A percentile compares a stretch with the other conserved stretches of the same genome.
These are phyloP conservation scores for Hibiscus syriacus DNA, from an alignment of 345 rosid genomes.

Conservation along the genomic window DNA sequence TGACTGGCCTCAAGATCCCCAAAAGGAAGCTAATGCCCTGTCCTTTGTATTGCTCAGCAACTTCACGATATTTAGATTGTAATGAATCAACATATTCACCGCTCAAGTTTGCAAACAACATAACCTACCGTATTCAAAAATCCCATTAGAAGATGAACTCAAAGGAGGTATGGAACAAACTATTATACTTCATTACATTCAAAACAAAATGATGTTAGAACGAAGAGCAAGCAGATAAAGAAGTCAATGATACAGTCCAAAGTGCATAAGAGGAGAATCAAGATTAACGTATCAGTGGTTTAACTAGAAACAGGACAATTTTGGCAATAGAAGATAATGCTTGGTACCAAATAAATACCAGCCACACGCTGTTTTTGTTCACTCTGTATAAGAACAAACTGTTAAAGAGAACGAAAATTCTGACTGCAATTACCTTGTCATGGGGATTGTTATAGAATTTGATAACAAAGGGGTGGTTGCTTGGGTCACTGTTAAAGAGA, in stretches of 20 bases:
- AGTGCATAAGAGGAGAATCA: not conserved
- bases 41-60: slow-evolving; percentile 70
- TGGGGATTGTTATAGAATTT: slow-evolving; percentile 67
- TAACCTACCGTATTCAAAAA: slow-evolving; percentile 40
- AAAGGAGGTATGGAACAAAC: not conserved
- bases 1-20: slow-evolving; percentile 82
- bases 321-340: not conserved
- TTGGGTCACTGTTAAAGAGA: slow-evolving; percentile 59
- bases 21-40: slow-evolving; percentile 60
- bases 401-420: not conserved
- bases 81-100: slow-evolving; percentile 48
- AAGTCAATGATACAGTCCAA: not conserved
- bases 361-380: not conserved
- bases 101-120: slow-evolving; percentile 78
- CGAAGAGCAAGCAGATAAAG: not conserved
- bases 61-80: slow-evolving; percentile 55
- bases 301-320: not conserved
- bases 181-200: not conserved
- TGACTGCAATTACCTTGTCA: slow-evolving; percentile 48
- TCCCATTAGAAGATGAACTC: not conserved
- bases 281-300: not conserved
- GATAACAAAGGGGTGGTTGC: slow-evolving; percentile 64
- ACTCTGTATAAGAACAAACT: not conserved
- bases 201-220: not conserved
- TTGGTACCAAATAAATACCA: not conserved